Base-by-base conservation (phyloP, 345 rosid genomes). In the Melaleuca quinquenervia region DNA sequence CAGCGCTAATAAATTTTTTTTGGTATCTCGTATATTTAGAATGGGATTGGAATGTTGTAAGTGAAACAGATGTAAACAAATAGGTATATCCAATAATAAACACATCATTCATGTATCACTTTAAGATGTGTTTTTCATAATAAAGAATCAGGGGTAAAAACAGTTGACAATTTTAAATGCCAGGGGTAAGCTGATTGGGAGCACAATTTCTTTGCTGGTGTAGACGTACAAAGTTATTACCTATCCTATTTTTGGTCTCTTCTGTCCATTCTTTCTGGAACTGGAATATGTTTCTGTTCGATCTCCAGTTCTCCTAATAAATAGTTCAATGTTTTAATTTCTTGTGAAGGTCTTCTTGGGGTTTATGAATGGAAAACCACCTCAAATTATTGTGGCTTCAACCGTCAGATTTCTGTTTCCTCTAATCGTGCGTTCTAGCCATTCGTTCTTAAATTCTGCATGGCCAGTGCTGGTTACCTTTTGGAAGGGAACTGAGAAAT, bases 321-420 rank as follows among this genome's bases (percentile, higher is more conserved):
- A 70, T 53, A 48, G 44, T 82, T 51, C 84, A 21, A 78, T 56
- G 50, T 82, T 82, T 29, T 52, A 82, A 64, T 58, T 36, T 48
- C 51, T 84, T 29, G 5, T 49, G 60, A 89, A 97, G 99, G 96
- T 90, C 74, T 96, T 97, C 91, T 52, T 92, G 76, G 95, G 93
- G 50, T 96, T 95, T 87, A 95, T 95, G 99, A 91, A 91, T 84
- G 99, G 98, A 91, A 96, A 95, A 92, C 92, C 97, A 41, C 99
- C 99, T 64, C 96, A 93, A 84, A 78, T 82, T n/a, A 3, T 20
- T 82, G 58, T 78, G 27, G 82, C 55, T 76, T 15, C 36, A 29
- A 16, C 18, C 20, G 58, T 51, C 10, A 51, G 45, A 51, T 82
- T 82, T 27, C 11, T 53, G 44, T 82, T 82, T 27, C 52, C 83